phyloP scores from a whole-genome alignment of 2,329 filamentous ascomycete species.

The Alternaria conjuncta region DNA sequence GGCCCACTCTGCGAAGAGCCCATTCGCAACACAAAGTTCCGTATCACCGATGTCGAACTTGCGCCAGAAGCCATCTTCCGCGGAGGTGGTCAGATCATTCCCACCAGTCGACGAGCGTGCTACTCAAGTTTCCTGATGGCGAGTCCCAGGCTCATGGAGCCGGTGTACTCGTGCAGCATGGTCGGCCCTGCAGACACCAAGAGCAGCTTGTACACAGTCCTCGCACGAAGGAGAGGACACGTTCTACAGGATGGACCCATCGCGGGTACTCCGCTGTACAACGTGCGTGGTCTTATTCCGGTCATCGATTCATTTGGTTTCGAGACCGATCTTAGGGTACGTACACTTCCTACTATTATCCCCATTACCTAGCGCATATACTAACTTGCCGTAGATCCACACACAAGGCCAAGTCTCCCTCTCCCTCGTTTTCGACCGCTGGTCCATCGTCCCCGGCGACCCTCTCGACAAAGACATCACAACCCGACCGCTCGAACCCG shows the following conservation, averaged over 20 bases:
- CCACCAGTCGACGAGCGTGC: constrained; percentile 87
- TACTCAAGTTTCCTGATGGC: constrained; percentile 98
- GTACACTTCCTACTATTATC: constrained; percentile 21
- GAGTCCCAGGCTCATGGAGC: constrained; percentile 94
- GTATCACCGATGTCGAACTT: constrained; percentile 87
- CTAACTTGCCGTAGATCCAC: constrained; percentile 66
- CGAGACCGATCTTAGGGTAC: constrained; percentile 83
- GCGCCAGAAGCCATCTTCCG: constrained; percentile 92
- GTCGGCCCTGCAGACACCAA: constrained; percentile 90
- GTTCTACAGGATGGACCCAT: constrained; percentile 94
- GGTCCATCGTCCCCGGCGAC: constrained; percentile 95
- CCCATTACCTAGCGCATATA: background rate
- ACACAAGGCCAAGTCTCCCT: constrained; percentile 92
- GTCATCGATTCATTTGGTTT: constrained; percentile 98
- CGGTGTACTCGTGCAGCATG: constrained; percentile 90
- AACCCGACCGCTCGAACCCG: constrained; percentile 83
- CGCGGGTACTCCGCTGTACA: constrained; percentile 91
- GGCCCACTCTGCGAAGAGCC: constrained; percentile 98
- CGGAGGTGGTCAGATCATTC: constrained; percentile 96
- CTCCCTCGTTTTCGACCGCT: constrained; percentile 91
- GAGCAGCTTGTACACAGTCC: constrained; percentile 86
- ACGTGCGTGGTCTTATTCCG: constrained; percentile 86
- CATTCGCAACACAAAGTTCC: constrained; percentile 97
- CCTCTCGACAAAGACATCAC: constrained; percentile 88
- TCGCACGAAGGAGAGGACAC: constrained; percentile 86